Base-by-base conservation (phyloP, 371 early-diverging fungal genomes). In the Basidiobolus meristosporus region DNA sequence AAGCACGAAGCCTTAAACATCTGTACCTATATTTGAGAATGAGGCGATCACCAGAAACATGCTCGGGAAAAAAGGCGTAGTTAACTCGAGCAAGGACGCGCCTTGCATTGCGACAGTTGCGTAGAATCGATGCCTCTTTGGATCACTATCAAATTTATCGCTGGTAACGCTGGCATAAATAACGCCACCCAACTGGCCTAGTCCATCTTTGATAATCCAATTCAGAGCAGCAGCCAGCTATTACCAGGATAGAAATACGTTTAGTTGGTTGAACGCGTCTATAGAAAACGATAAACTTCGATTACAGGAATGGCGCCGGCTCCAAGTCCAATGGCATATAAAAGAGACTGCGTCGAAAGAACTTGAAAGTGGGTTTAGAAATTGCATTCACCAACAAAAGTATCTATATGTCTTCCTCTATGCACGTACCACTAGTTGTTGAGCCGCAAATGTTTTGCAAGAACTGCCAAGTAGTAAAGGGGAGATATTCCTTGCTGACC, bases 181-280 rank as follows among this genome's bases (percentile, higher is more conserved):
- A 1, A 84, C 82, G n/a, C 85, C 85, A 18, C 85, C 83, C 0
- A 84, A 57, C 38, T 80, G 75, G 9, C 85, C 83, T 29, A 84
- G 58, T 0, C 85, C 85, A 48, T 85, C 85, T 57, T 85, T 85
- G 51, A 85, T 69, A 41, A 82, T 68, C 85, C 85, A 85, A 50
- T 78, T 84, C 26, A 82, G 63, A 0, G 83, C 73, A 0, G 83
- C 85, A 5, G 84, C 77, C 45, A 74, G 50, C 57, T 57, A 46
- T 46, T 14, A 19, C 7, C 10, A 31, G 4, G 21, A 14, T 30
- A 4, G 7, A 11, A 6, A n/a, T 7, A 39, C n/a, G 18, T 0
- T 33, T 42, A 42, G 23, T 31, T 40, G 38, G 31, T 9, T 32
- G 26, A 36, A 14, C n/a, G 30, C 36, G 32, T 22, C 15, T 34